Evolutionary conservation across 176 grass and related monocot species (phyloP).

Genomic region (Cenchrus americanus): DNA sequence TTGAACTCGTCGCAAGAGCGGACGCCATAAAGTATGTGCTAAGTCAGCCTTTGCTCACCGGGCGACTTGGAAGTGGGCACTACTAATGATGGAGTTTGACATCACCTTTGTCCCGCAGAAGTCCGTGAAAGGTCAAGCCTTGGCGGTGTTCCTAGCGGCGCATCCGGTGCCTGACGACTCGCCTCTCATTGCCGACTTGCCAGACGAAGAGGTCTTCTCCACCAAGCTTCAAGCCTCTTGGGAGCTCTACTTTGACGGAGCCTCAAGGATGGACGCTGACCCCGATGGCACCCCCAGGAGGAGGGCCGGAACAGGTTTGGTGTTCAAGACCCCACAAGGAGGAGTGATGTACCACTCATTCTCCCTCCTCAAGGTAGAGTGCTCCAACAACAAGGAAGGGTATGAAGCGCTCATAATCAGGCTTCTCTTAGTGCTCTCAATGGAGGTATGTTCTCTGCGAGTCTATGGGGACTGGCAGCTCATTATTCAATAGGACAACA

Average conservation of each 20-base stretch:
- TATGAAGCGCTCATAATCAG: background rate
- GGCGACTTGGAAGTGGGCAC: no score
- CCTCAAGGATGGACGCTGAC: background rate
- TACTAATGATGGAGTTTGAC: no score
- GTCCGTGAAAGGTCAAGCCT: background rate
- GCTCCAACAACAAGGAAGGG: background rate
- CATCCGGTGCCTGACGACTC: no score
- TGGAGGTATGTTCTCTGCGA: background rate
- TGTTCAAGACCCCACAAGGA: background rate
- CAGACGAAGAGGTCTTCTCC: background rate
- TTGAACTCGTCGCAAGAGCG: no score
- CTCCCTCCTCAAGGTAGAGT: background rate
- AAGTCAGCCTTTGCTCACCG: no score
- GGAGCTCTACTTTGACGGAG: conserved; percentile 2
- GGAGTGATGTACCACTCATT: background rate
- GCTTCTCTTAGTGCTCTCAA: background rate
- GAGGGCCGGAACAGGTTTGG: background rate
- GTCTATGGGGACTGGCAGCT: background rate
- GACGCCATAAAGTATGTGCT: no score
- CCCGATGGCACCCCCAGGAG: background rate
- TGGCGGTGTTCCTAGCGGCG: no score
- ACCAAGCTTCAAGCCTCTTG: background rate
- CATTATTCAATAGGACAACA: background rate
- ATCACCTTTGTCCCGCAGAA: no score
- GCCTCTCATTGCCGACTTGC: background rate